These are phyloP conservation scores for Neospermospora avenae DNA, from an alignment of 2,329 filamentous ascomycete genomes.

Conservation along the genomic window DNA sequence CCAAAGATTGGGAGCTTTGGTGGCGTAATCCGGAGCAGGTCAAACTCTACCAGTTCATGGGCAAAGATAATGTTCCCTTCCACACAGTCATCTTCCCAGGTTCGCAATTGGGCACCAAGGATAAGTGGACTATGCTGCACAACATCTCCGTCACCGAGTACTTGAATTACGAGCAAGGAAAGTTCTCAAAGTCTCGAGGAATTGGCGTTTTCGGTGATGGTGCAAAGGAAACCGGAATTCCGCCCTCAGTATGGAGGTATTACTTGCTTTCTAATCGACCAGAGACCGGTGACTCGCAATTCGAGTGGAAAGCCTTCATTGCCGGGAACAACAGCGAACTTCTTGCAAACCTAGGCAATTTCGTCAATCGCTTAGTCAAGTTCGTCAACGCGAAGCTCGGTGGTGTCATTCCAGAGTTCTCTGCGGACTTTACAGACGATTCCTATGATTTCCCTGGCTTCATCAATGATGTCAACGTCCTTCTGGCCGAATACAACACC, in stretches of 20 bases:
- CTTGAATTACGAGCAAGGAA: conserved; percentile 82
- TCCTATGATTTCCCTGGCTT: conserved; percentile 45
- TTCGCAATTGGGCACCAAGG: conserved; percentile 76
- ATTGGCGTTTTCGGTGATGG: conserved; percentile 91
- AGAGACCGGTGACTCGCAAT: conserved; percentile 82
- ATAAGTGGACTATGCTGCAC: conserved; percentile 87
- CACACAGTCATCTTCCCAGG: conserved; percentile 91
- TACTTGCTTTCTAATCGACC: conserved; percentile 84
- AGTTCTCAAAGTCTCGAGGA: conserved; percentile 88
- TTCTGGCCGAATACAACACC: conserved; percentile 63
- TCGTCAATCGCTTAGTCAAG: conserved; percentile 72
- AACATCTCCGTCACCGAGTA: conserved; percentile 89
- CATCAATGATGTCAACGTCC: conserved; percentile 57
- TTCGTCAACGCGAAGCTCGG: conserved; percentile 71
- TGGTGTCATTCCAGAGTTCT: conserved; percentile 62
- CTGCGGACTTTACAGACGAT: conserved; percentile 52
- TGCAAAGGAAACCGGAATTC: conserved; percentile 80
- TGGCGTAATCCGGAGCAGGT: conserved; percentile 90
- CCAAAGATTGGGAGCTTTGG: conserved; percentile 87
- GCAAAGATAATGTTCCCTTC: conserved; percentile 81
- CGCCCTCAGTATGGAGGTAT: conserved; percentile 88
- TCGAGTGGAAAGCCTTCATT: conserved; percentile 84
- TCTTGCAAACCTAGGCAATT: conserved; percentile 68
- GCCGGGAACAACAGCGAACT: conserved; percentile 85
- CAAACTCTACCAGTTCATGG: conserved; percentile 89